Percentiles rank a stretch among this genome's conserved stretches.
Evolutionary conservation across 768 basidiomycete species (phyloP).

Genomic region (Candolleomyces aberdarensis): DNA sequence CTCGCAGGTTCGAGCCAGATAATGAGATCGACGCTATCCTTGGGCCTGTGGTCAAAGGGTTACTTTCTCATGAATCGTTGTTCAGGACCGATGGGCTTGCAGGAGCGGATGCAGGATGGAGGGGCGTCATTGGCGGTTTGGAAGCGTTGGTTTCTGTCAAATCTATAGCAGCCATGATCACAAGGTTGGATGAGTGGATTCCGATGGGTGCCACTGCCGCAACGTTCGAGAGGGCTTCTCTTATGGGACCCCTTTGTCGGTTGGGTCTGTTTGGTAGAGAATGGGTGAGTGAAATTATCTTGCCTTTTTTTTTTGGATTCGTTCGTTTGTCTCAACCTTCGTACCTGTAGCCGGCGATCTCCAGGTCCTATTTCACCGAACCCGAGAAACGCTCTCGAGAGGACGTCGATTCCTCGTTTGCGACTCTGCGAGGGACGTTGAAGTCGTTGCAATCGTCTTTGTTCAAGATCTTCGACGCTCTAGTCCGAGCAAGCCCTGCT

Average conservation of each 20-base stretch:
- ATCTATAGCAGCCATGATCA: conserved; percentile 78
- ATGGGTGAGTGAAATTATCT: conserved; percentile 64
- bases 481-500: conserved; percentile 80
- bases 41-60: conserved; percentile 61
- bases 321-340: background rate
- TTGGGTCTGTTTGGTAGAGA: conserved; percentile 86
- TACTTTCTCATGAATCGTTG: conserved; percentile 65
- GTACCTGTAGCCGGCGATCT: conserved; percentile 61
- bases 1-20: conserved; percentile 74
- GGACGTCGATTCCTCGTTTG: conserved; percentile 80
- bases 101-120: conserved; percentile 78
- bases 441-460: conserved; percentile 79
- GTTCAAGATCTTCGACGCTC: conserved; percentile 83
- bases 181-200: conserved; percentile 71
- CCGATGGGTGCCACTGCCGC: conserved; percentile 55
- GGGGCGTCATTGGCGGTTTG: conserved; percentile 78
- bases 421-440: conserved; percentile 83
- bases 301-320: background rate
- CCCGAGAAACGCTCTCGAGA: conserved; percentile 68
- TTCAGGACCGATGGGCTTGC: conserved; percentile 66
- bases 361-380: conserved; percentile 81
- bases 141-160: conserved; percentile 81
- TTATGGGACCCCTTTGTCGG: conserved; percentile 83
- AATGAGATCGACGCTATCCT: conserved; percentile 77
- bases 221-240: conserved; percentile 59